Conservation (phyloP, 441 rosid species). For the Populus hybrid region DNA sequence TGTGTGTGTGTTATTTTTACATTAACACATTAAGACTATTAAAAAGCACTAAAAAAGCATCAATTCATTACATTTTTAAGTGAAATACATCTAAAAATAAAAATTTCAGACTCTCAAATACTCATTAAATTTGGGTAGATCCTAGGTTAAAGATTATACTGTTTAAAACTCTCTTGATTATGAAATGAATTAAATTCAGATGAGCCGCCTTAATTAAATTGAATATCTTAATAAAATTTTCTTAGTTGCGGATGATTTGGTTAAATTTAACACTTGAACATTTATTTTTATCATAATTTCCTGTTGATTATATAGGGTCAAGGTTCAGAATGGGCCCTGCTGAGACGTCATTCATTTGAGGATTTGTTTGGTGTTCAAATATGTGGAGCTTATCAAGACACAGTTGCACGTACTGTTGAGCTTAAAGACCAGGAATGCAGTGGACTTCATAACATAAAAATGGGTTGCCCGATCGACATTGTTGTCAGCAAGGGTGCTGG, state of each 20-base stretch:
- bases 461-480: conserved; percentile 94
- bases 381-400: conserved; percentile 81
- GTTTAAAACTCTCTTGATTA: too few species aligned
- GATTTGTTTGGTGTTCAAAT: conserved; percentile 88
- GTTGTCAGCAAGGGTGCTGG: conserved; percentile 93
- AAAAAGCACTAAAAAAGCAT: too few species aligned
- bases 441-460: conserved; percentile 92
- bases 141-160: too few species aligned
- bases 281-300: neutral
- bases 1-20: too few species aligned
- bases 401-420: conserved; percentile 68
- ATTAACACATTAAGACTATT: too few species aligned
- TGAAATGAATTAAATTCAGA: too few species aligned
- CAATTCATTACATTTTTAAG: too few species aligned
- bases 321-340: conserved; percentile 94
- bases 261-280: neutral
- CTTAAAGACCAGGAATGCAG: conserved; percentile 74
- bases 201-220: too few species aligned
- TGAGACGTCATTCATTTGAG: conserved; percentile 81
- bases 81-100: too few species aligned
- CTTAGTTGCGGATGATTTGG: neutral
- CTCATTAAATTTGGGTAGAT: too few species aligned
- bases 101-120: too few species aligned
- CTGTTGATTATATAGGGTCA: conserved; percentile 52
- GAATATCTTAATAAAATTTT: too few species aligned